Evolutionary conservation across 345 rosid genomes (phyloP).

Genomic region (Corymbia maculata): DNA sequence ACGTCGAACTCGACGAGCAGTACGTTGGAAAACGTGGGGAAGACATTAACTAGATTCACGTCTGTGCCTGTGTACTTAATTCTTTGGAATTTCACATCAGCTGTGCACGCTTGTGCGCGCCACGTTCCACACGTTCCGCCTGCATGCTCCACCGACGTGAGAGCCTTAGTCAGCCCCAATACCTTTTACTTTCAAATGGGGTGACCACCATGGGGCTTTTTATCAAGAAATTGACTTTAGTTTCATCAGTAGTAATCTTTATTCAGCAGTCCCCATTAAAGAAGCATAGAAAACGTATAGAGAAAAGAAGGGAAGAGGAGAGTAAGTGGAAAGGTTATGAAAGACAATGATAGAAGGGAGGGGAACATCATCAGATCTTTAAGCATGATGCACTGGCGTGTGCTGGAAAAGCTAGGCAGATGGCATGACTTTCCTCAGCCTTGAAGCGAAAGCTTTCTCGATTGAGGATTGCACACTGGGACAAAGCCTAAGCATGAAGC

Average conservation of each 20-base stretch:
- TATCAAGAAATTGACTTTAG: neutral
- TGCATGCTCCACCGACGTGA: neutral
- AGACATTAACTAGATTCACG: neutral
- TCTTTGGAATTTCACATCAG: neutral
- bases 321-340: neutral
- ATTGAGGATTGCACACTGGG: neutral
- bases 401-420: neutral
- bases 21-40: neutral
- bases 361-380: neutral
- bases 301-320: neutral
- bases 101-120: neutral
- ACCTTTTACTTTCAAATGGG: neutral
- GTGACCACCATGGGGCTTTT: neutral
- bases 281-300: neutral
- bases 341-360: neutral
- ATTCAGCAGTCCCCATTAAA: neutral
- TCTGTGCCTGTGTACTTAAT: neutral
- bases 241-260: neutral
- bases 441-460: neutral
- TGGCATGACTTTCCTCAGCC: neutral
- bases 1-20: neutral
- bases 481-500: constrained; percentile 2
- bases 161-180: neutral
- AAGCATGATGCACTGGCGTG: neutral
- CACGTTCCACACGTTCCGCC: neutral